Percentiles rank a stretch among this genome's conserved stretches.
phyloP scores from a whole-genome alignment of 148 eudicot species.

The Gaultheria prostrata region DNA sequence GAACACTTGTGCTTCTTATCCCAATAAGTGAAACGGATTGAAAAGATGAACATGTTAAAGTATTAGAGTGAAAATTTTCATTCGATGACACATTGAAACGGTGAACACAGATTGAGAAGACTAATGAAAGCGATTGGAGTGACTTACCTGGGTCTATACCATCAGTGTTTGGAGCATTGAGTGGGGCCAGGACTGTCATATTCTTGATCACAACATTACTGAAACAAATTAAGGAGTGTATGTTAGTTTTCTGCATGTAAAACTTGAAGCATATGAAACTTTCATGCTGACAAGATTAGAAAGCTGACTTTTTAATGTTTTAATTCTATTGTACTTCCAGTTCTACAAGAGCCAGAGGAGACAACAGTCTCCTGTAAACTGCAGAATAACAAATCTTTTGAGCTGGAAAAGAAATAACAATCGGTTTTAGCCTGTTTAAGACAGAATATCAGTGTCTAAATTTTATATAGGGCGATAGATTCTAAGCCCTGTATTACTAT shows the following conservation, averaged over 20 bases:
- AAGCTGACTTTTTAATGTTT: neutral
- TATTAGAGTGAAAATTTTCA: neutral
- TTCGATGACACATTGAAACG: neutral
- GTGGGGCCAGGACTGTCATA: slow-evolving; percentile 93
- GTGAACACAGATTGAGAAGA: neutral
- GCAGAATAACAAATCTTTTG: neutral
- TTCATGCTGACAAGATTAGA: neutral
- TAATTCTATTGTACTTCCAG: neutral
- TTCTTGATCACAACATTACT: slow-evolving; percentile 83
- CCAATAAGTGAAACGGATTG: neutral
- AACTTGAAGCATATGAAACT: neutral
- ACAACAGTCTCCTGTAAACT: no score
- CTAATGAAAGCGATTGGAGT: neutral
- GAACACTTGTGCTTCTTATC: neutral
- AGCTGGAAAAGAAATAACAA: neutral
- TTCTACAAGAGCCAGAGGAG: neutral
- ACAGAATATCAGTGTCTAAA: neutral
- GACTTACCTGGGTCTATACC: slow-evolving; percentile 90
- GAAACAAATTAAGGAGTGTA: slow-evolving; percentile 15
- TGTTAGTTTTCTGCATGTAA: slow-evolving; percentile 7
- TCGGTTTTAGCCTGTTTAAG: slow-evolving; percentile 1
- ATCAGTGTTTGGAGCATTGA: slow-evolving; percentile 95
- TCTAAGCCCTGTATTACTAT: neutral
- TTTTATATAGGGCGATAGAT: neutral
- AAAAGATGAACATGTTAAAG: neutral